These are phyloP conservation scores for Penicillium pancosmium DNA, from an alignment of 495 filamentous ascomycete genomes.

Conservation along the genomic window DNA sequence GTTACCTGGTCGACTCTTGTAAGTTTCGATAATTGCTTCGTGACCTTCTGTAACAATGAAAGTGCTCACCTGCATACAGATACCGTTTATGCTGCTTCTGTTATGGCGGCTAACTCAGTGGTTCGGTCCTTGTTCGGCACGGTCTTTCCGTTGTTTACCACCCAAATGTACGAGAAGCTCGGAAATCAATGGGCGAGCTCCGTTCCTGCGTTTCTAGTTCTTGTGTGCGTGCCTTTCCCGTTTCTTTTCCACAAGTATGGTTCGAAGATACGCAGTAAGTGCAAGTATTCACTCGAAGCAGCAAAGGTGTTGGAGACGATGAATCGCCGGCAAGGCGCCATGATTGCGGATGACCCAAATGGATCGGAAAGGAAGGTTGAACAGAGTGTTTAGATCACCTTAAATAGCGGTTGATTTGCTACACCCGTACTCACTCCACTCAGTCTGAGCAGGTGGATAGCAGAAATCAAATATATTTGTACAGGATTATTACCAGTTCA, in stretches of 20 bases:
- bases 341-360: neutral
- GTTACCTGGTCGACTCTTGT: conserved; percentile 1
- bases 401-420: neutral
- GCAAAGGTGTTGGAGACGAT: neutral
- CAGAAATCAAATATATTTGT: neutral
- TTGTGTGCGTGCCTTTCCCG: neutral
- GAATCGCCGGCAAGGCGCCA: neutral
- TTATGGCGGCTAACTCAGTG: neutral
- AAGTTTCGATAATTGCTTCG: neutral
- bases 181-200: conserved; percentile 1
- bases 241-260: neutral
- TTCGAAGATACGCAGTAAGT: neutral
- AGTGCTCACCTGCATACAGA: neutral
- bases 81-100: neutral
- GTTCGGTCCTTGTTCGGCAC: neutral
- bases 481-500: too few species aligned
- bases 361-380: neutral
- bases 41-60: neutral
- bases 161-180: conserved; percentile 1
- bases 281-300: neutral
- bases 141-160: neutral
- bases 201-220: neutral
- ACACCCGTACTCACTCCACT: neutral
- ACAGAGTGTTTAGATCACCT: neutral
- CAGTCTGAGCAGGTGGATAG: neutral